Conservation (phyloP, 371 early-diverging fungal genomes). For the Mucor irregularis region DNA sequence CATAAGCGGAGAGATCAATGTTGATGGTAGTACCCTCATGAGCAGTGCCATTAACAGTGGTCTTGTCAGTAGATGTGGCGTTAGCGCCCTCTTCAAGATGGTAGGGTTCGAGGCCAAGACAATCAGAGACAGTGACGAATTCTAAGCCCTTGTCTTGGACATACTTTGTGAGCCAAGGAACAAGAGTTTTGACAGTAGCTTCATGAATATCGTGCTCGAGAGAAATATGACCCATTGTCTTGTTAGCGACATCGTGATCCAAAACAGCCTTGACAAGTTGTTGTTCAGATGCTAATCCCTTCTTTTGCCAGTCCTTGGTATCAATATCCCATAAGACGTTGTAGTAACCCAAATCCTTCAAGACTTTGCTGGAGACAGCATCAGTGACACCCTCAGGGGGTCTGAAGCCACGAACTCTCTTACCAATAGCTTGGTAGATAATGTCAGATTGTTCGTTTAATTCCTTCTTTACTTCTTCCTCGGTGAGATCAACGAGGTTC, state of each 20-base stretch:
- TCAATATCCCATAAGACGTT: slow-evolving; percentile 61
- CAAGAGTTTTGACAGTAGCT: slow-evolving; percentile 37
- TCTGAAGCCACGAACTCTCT: slow-evolving; percentile 25
- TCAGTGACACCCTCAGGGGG: slow-evolving; percentile 55
- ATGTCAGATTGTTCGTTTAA: slow-evolving; percentile 25
- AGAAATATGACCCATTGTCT: slow-evolving; percentile 37
- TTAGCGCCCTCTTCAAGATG: background rate
- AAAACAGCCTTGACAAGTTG: slow-evolving; percentile 11
- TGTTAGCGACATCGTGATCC: slow-evolving; percentile 12
- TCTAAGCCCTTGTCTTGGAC: slow-evolving; percentile 30
- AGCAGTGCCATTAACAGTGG: too few species aligned
- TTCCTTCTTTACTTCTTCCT: slow-evolving; percentile 13
- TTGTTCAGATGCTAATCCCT: slow-evolving; percentile 22
- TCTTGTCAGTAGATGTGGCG: background rate
- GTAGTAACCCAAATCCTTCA: slow-evolving; percentile 47
- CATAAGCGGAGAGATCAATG: background rate
- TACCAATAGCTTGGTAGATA: slow-evolving; percentile 23
- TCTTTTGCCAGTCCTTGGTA: slow-evolving; percentile 49
- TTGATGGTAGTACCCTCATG: background rate
- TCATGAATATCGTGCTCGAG: slow-evolving; percentile 45
- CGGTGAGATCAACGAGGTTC: slow-evolving; percentile 14
- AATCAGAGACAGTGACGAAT: slow-evolving; percentile 46
- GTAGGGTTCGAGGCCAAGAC: slow-evolving; percentile 20
- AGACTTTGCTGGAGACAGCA: slow-evolving; percentile 27
- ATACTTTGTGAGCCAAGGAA: slow-evolving; percentile 36